A percentile compares a stretch with the other conserved stretches of the same genome.
phyloP scores from a whole-genome alignment of 306 rosid species.

The Clitoria ternatea region DNA sequence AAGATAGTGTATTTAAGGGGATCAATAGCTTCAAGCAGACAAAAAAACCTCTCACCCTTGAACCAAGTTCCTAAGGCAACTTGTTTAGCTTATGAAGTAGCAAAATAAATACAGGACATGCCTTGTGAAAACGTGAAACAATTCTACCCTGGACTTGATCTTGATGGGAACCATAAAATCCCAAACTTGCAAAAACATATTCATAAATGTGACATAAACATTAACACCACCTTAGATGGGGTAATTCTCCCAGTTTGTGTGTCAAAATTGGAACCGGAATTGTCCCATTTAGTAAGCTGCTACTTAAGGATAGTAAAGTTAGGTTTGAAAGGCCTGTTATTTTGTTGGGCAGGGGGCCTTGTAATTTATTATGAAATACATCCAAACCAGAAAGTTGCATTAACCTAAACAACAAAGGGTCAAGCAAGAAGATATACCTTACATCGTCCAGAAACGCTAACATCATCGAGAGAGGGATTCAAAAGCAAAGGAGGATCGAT shows the following conservation, averaged over 20 bases:
- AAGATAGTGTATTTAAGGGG: conserved; percentile 65
- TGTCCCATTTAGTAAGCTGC: too few species aligned
- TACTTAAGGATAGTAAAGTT: too few species aligned
- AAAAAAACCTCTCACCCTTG: conserved; percentile 31
- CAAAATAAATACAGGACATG: conserved; percentile 50
- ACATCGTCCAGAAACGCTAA: too few species aligned
- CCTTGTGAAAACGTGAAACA: conserved; percentile 47
- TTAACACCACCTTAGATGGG: conserved; percentile 49
- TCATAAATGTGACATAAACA: conserved; percentile 46
- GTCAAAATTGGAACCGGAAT: conserved; percentile 41
- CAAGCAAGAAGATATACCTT: too few species aligned
- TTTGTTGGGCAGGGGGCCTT: too few species aligned
- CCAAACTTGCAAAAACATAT: conserved; percentile 39
- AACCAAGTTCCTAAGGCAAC: conserved; percentile 43
- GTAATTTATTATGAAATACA: too few species aligned
- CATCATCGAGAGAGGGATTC: too few species aligned
- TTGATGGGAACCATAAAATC: conserved; percentile 20
- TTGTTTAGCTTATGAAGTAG: conserved; percentile 66
- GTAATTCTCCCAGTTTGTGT: conserved; percentile 60
- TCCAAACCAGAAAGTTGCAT: too few species aligned
- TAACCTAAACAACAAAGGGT: too few species aligned
- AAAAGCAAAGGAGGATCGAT: too few species aligned
- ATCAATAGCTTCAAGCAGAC: conserved; percentile 61
- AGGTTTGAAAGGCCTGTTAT: too few species aligned
- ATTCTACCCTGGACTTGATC: conserved; percentile 25